phyloP scores from a whole-genome alignment of 2,329 filamentous ascomycete genomes.

The Scopulariopsis brevicaulis region DNA sequence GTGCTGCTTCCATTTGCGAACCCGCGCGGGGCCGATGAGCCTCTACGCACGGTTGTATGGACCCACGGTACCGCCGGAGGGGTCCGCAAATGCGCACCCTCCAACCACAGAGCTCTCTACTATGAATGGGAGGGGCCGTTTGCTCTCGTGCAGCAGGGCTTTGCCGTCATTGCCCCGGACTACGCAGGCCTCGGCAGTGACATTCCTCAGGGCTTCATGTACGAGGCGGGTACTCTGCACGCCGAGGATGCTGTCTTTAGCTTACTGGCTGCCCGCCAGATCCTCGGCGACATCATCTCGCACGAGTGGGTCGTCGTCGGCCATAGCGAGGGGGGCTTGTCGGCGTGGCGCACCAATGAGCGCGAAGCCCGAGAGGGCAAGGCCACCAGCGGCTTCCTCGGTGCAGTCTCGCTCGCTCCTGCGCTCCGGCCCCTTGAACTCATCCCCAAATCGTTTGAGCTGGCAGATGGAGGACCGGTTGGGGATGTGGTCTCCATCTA shows the following conservation, averaged over 20 bases:
- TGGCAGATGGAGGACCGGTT: slow-evolving; percentile 5
- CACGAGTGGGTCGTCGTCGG: slow-evolving; percentile 12
- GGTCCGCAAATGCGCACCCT: slow-evolving; percentile 11
- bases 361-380: slow-evolving; percentile 8
- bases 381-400: slow-evolving; percentile 8
- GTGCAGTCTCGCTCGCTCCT: slow-evolving; percentile 7
- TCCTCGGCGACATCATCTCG: slow-evolving; percentile 5
- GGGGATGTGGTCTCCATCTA: slow-evolving; percentile 8
- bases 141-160: slow-evolving; percentile 7
- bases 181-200: slow-evolving; percentile 7
- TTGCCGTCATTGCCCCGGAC: slow-evolving; percentile 5
- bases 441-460: slow-evolving; percentile 5
- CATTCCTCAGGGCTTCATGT: slow-evolving; percentile 11
- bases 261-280: slow-evolving; percentile 9
- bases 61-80: slow-evolving; percentile 13
- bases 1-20: slow-evolving; percentile 8
- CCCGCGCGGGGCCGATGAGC: slow-evolving; percentile 1
- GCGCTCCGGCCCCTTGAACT: slow-evolving; percentile 6
- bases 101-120: slow-evolving; percentile 11
- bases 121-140: slow-evolving; percentile 13
- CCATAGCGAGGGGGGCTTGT: slow-evolving; percentile 14
- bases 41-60: slow-evolving; percentile 10
- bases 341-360: slow-evolving; percentile 13
- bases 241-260: slow-evolving; percentile 10
- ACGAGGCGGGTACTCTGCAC: slow-evolving; percentile 10